These are phyloP conservation scores for Dendrothele bispora DNA, from an alignment of 768 basidiomycete genomes.

Conservation along the genomic window DNA sequence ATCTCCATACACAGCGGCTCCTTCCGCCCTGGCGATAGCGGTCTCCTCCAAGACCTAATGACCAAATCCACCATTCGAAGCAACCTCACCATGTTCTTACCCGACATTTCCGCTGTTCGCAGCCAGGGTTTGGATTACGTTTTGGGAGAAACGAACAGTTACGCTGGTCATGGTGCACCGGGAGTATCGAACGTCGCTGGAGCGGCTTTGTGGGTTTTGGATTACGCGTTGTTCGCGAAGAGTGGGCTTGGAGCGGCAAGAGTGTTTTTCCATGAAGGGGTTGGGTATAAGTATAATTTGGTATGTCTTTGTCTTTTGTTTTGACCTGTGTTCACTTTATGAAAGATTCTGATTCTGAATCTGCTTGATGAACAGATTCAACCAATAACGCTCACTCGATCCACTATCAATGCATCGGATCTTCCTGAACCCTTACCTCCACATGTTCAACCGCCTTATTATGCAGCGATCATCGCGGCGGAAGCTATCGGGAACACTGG, in stretches of 20 bases:
- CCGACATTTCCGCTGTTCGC: conserved; percentile 54
- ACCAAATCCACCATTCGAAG: conserved; percentile 55
- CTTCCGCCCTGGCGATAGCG: conserved; percentile 56
- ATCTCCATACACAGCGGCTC: conserved; percentile 48
- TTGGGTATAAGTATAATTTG: conserved; percentile 72
- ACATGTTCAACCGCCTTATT: conserved; percentile 68
- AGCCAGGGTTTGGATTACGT: conserved; percentile 52
- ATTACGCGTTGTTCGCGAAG: conserved; percentile 62
- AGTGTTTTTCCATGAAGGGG: conserved; percentile 64
- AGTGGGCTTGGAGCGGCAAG: conserved; percentile 40
- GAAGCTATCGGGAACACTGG: conserved; percentile 56
- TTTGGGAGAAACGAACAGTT: conserved; percentile 63
- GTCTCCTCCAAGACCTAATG: conserved; percentile 56
- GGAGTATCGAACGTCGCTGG: conserved; percentile 34
- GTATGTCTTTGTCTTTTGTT: conserved; percentile 25
- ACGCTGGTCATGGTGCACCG: conserved; percentile 34
- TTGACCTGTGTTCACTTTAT: not conserved
- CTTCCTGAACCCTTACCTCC: conserved; percentile 50
- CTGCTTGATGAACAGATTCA: no score
- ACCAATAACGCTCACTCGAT: conserved; percentile 56
- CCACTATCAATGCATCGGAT: conserved; percentile 53
- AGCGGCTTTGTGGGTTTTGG: conserved; percentile 66
- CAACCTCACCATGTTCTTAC: conserved; percentile 50
- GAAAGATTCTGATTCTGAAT: not conserved
- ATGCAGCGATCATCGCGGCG: conserved; percentile 59